Evolutionary conservation across 2,329 filamentous ascomycete genomes (phyloP).

Genomic region (Hortaea werneckii): DNA sequence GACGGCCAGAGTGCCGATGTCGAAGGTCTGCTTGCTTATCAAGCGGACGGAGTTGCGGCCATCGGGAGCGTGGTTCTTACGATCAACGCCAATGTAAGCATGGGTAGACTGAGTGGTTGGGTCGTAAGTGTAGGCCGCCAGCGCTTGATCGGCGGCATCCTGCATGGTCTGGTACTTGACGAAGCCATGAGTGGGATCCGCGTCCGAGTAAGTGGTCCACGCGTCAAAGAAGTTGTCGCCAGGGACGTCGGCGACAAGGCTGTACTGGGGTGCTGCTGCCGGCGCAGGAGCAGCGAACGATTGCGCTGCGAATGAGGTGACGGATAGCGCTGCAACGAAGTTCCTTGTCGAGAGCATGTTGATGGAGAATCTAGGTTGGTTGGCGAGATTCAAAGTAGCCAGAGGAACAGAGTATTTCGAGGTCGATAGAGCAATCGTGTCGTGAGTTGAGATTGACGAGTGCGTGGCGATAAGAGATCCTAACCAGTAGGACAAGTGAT

Average conservation of each 20-base stretch:
- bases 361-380: background rate
- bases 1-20: slow-evolving; percentile 39
- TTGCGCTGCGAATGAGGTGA: background rate
- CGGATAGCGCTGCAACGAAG: background rate
- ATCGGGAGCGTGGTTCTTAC: slow-evolving; percentile 21
- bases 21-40: slow-evolving; percentile 36
- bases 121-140: slow-evolving; percentile 32
- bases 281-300: slow-evolving; percentile 1
- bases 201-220: slow-evolving; percentile 34
- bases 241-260: slow-evolving; percentile 20
- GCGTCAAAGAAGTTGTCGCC: slow-evolving; percentile 33
- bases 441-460: too few species aligned
- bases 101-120: slow-evolving; percentile 21
- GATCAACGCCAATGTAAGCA: slow-evolving; percentile 39
- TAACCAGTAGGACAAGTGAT: too few species aligned
- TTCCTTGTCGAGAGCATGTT: background rate
- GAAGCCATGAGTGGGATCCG: slow-evolving; percentile 35
- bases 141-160: slow-evolving; percentile 28
- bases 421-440: too few species aligned
- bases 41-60: slow-evolving; percentile 37
- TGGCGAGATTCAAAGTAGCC: too few species aligned
- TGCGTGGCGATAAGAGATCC: too few species aligned
- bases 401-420: too few species aligned
- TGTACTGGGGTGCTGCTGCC: slow-evolving; percentile 13
- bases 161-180: slow-evolving; percentile 13